Base-by-base conservation (phyloP, 129 eudicot genomes). In the Sambucus nigra region DNA sequence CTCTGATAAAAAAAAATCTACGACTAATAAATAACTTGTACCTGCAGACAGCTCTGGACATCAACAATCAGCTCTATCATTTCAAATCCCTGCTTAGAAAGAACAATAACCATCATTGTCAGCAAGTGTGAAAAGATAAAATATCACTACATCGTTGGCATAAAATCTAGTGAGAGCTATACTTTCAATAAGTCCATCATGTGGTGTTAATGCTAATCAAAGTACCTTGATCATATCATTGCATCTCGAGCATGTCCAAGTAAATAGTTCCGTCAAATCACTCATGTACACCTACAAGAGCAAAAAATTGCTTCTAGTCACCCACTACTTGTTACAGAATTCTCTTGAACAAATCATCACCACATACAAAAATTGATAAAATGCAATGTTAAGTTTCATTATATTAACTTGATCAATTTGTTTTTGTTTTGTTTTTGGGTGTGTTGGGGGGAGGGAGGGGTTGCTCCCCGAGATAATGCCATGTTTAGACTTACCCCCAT, bases 201-300 rank as follows among this genome's bases (percentile, higher is more conserved):
- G 12, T 35, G 42, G 13, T 35, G 42, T 35, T 35, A 35, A 35
- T 2, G 23, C 28, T 25, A 53, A 22, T 0, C 27, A 59, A 15
- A 38, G 42, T 71, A 91, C 98, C 98, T 76, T 56, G 59, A 84
- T 85, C 63, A 82, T 40, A 66, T 70, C 95, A 78, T 88, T 44
- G 64, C 95, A 91, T 67, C 94, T 76, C 49, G 94, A 66, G 67
- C 98, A 91, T 22, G 95, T 91, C 98, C 98, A 91, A 12, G 91
- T 73, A 79, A 91, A 81, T 47, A 91, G 69, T 53, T 85, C 84
- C 5, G 88, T 79, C 49, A 77, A 69, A 73, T 91, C 98, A 6
- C 95, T 76, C 65, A 82, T 51, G 57, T 91, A 91, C 18, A 85
- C 98, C 95, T 91, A 78, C 65, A 66, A 53, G 17, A 24, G 39